These are phyloP conservation scores for Neoarthrinium moseri DNA, from an alignment of 2,329 filamentous ascomycete species.

Conservation along the genomic window DNA sequence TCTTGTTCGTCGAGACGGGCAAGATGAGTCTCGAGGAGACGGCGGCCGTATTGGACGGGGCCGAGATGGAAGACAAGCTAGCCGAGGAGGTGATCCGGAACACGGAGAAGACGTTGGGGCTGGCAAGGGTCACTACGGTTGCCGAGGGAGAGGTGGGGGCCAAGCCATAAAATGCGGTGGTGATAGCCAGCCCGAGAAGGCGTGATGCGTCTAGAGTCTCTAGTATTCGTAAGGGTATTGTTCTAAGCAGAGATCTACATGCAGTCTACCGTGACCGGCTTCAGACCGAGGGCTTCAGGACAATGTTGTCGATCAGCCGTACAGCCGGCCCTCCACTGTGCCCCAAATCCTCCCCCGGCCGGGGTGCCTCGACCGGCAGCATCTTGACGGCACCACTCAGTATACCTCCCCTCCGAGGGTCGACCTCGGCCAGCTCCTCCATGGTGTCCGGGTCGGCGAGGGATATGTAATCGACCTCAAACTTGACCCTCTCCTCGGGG, in stretches of 20 bases:
- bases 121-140: conserved; percentile 4
- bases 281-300: conserved; percentile 49
- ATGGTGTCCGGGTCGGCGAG: conserved; percentile 83
- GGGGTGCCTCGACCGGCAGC: conserved; percentile 71
- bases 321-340: conserved; percentile 72
- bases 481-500: conserved; percentile 62
- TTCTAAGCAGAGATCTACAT: conserved; percentile 4
- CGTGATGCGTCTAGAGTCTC: neutral
- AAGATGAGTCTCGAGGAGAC: conserved; percentile 39
- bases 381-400: conserved; percentile 91
- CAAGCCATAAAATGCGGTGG: too few relatives aligned
- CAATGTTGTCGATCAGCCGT: conserved; percentile 90
- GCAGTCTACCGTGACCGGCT: conserved; percentile 11
- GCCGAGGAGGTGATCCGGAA: conserved; percentile 12
- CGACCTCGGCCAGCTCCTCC: conserved; percentile 72
- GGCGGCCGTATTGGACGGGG: conserved; percentile 17
- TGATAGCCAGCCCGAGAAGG: neutral
- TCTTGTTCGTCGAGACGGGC: conserved; percentile 40
- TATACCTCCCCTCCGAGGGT: conserved; percentile 71
- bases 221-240: neutral
- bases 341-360: conserved; percentile 72
- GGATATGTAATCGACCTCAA: conserved; percentile 90
- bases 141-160: neutral
- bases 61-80: conserved; percentile 23
- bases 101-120: conserved; percentile 12